Percentiles rank a stretch among this genome's conserved stretches.
Evolutionary conservation across 345 rosid genomes (phyloP).

Genomic region (Syzygium aqueum): DNA sequence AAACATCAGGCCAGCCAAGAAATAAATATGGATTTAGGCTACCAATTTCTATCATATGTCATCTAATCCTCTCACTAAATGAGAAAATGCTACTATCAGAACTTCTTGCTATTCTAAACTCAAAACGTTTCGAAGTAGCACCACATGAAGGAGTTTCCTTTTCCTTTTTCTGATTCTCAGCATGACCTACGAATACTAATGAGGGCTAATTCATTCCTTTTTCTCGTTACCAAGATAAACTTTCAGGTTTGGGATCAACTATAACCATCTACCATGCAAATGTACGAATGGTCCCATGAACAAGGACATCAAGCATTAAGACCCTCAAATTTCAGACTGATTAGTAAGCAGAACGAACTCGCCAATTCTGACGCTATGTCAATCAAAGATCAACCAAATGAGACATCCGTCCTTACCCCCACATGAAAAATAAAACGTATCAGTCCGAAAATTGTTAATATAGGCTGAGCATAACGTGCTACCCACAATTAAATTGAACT

Average conservation of each 20-base stretch:
- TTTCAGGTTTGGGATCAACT: background rate
- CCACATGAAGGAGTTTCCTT: background rate
- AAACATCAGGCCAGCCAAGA: too few species aligned
- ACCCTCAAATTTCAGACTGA: background rate
- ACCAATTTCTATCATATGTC: too few species aligned
- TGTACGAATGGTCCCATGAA: background rate
- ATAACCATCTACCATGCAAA: background rate
- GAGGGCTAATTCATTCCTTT: background rate
- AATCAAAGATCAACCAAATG: background rate
- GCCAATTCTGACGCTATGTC: background rate
- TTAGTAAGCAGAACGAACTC: background rate
- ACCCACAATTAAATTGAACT: background rate
- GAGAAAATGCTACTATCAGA: too few species aligned
- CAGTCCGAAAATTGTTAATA: background rate
- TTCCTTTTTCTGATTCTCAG: background rate
- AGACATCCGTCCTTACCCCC: background rate
- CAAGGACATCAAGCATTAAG: background rate
- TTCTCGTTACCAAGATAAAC: background rate
- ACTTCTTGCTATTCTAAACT: too few species aligned
- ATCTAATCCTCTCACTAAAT: too few species aligned
- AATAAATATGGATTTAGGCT: too few species aligned
- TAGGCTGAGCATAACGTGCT: background rate
- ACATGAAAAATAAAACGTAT: background rate
- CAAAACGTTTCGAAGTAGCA: background rate
- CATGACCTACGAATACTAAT: background rate